Conservation (phyloP, 2,329 filamentous ascomycete species). For the Bisporella sp. region DNA sequence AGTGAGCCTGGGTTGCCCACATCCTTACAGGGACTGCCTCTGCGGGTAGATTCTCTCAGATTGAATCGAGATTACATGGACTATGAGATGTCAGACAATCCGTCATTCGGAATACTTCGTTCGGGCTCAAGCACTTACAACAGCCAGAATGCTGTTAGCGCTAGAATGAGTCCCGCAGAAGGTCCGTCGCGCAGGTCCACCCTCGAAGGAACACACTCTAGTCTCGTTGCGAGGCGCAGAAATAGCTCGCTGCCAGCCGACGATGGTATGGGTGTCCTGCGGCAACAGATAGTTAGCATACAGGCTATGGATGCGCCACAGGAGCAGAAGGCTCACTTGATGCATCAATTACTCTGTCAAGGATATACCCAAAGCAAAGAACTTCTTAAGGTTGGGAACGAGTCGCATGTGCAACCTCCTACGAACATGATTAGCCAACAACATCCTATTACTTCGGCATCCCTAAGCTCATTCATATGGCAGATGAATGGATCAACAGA, state of each 20-base stretch:
- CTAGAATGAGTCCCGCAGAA: slow-evolving; percentile 18
- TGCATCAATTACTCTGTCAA: slow-evolving; percentile 66
- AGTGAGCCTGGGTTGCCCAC: slow-evolving; percentile 1
- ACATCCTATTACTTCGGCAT: slow-evolving; percentile 35
- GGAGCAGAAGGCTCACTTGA: slow-evolving; percentile 61
- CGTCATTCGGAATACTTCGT: slow-evolving; percentile 18
- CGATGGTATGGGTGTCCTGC: slow-evolving; percentile 66
- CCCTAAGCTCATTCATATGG: slow-evolving; percentile 53
- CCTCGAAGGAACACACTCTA: slow-evolving; percentile 8
- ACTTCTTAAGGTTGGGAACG: slow-evolving; percentile 10
- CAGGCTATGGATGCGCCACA: slow-evolving; percentile 52
- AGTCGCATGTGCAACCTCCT: slow-evolving; percentile 17
- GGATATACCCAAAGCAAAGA: slow-evolving; percentile 48
- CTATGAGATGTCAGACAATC: slow-evolving; percentile 21
- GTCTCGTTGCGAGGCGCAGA: slow-evolving; percentile 10
- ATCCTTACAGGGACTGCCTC: background rate
- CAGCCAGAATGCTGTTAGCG: slow-evolving; percentile 4
- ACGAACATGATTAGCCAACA: slow-evolving; percentile 31
- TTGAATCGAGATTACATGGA: slow-evolving; percentile 15
- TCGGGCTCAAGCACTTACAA: slow-evolving; percentile 11
- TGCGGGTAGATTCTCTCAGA: slow-evolving; percentile 12
- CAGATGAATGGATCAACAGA: slow-evolving; percentile 33
- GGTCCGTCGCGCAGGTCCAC: slow-evolving; percentile 18
- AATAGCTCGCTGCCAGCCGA: slow-evolving; percentile 51
- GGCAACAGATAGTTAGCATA: slow-evolving; percentile 61